Evolutionary conservation across 768 basidiomycete genomes (phyloP), one percentile per base, ranked within the genome.

Genomic region (Leucosporidium scottii): DNA sequence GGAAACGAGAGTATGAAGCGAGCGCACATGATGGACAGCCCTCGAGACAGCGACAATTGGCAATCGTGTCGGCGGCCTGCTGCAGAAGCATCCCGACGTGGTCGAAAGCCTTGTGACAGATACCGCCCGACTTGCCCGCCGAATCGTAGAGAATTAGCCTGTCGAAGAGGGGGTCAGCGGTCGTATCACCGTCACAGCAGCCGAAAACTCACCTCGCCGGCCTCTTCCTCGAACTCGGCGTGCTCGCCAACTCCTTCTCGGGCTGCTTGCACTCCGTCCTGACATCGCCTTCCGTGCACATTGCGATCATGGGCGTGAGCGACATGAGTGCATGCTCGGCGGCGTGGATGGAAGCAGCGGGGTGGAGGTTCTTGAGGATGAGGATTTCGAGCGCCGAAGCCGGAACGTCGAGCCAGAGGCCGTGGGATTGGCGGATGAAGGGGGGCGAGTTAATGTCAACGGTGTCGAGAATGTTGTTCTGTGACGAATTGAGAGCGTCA

Each of bases 311-410:
- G 7, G 77, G 77, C 13, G 75, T 73, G 31, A 78, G 83, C 74
- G 90, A 91, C 69, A 93, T 78, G 73, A 92, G 82, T 0, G 89
- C 89, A 75, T 94, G 92, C 71, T 87, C 82, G 4, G 91, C 91
- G 7, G 90, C 84, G 75, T 94, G 91, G 58, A 93, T 90, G 0
- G 87, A 88, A 59, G 84, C 91, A 0, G 91, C 89, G 1, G 85
- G 82, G 66, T 86, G 84, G 51, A 90, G 82, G 7, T 78, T 79
- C 70, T 86, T 85, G 17, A 71, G 68, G 18, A 78, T 77, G 76
- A 91, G 80, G n/a, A 86, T 75, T 9, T 81, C 75, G 57, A 91
- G 76, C 27, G 84, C 79, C 0, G 76, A 44, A 30, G 79, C 79
- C 0, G 89, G 86, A 1, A 92, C 79, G 74, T 93, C 88, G 30